phyloP scores from a whole-genome alignment of 2,329 filamentous ascomycete species.

The Nemania sp. region DNA sequence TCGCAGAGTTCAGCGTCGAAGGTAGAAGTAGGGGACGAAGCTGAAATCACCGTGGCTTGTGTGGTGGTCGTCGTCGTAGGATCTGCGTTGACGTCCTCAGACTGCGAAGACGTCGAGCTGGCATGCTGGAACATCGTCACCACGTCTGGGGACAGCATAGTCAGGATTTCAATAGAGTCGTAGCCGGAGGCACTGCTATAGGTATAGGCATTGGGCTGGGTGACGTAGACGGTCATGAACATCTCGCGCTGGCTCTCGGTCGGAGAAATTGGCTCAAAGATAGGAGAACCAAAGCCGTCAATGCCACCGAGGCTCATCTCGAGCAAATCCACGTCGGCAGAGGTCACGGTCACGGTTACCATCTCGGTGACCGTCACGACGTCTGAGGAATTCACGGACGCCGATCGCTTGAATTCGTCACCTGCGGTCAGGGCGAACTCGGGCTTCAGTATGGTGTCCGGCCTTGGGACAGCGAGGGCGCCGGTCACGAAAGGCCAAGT shows the following conservation, averaged over 20 bases:
- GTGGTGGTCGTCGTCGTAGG: constrained; percentile 3
- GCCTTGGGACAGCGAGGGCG: constrained; percentile 7
- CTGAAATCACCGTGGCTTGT: not conserved
- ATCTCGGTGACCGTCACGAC: not conserved
- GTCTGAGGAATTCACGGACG: not conserved
- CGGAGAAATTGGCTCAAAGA: not conserved
- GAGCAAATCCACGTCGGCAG: constrained; percentile 3
- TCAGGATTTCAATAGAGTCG: not conserved
- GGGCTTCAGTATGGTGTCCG: not conserved
- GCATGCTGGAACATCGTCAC: not conserved
- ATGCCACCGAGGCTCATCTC: not conserved
- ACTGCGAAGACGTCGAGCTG: constrained; percentile 1
- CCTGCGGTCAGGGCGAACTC: not conserved
- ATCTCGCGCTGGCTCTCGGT: not conserved
- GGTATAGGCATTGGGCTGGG: not conserved
- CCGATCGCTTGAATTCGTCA: not conserved
- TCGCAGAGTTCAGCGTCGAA: constrained; percentile 27
- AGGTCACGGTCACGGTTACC: constrained; percentile 9
- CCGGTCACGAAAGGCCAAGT: not conserved
- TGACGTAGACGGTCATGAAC: not conserved
- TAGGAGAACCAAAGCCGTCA: not conserved
- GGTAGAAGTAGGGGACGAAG: constrained; percentile 2
- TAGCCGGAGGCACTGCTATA: no score
- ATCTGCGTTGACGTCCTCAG: not conserved
- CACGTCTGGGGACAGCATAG: not conserved